Base-by-base conservation (phyloP, 768 basidiomycete genomes). In the Mycena venus region DNA sequence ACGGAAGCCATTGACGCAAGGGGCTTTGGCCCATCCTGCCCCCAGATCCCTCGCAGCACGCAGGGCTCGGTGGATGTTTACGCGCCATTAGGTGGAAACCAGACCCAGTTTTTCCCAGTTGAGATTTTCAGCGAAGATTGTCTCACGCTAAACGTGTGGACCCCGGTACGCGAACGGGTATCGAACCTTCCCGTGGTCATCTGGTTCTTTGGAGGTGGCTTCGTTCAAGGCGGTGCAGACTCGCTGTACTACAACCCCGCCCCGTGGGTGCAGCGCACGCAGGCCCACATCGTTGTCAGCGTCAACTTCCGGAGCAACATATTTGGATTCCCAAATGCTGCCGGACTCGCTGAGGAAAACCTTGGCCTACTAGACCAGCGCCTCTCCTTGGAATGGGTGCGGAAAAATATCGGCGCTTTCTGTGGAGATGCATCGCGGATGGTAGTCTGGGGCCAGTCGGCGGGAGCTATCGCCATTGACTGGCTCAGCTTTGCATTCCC, bases 231-330 rank as follows among this genome's bases (percentile, higher is more conserved):
- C 31, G 63, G 63, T 11, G 32, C 63, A 1, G 12, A 65, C 44
- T 49, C 63, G 4, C 49, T 65, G 8, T 65, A 65, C n/a, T 65
- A 34, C 49, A 38, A 65, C 49, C 47, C 63, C 75, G 73, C 89
- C n/a, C 56, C 79, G 68, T 60, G 64, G 23, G 73, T 82, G 32
- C 71, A 65, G 25, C 49, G 63, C 34, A 65, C 62, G n/a, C 62
- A 64, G 62, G 62, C 62, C 17, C 62, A 64, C n/a, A 34, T 66
- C n/a, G 65, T 66, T 23, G 51, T 66, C 49, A 66, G 40, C 34
- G 53, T 66, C 34, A 63, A 71, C 38, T 66, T 53, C 65, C 49
- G 65, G 4, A 66, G 49, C 32, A 66, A 66, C 51, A 66, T 66
- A 2, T 66, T 66, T n/a, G 65, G 66, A 15, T 67, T 67, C 55